Base-by-base conservation (phyloP, 192 early-diverging fungal genomes). In the Backusella westeae region DNA sequence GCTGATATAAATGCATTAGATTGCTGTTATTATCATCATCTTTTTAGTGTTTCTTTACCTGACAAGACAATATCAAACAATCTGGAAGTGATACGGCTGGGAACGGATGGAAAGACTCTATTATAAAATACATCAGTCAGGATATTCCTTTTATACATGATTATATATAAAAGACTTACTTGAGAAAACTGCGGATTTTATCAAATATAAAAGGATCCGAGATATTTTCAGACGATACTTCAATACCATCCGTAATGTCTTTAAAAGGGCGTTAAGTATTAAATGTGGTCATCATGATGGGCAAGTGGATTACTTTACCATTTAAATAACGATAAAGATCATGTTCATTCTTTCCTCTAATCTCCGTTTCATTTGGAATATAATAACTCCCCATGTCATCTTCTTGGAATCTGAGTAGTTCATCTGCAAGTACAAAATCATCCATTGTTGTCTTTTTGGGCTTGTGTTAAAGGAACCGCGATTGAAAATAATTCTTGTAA, bases 11-110 rank as follows among this genome's bases (percentile, higher is more conserved):
- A 49, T 49, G 1, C 17, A 49, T 49, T 49, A 49, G 19, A 19
- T 49, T 49, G 5, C 5, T 21, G 17, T 7, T 52, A 66, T 65
- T 3, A 7, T 67, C 15, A 32, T 3, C 32, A 32, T 32, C 17
- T 32, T 67, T 67, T 19, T 35, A 14, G 12, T 66, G 8, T 36
- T 70, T 44, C 8, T 67, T 46, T 85, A 91, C 90, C 91, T n/a
- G 93, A 85, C 2, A 94, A 77, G 19, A 96, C 78, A 72, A 91
- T 90, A 72, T 94, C 93, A 34, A 90, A 84, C 12, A 94, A 82
- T 44, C 91, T 89, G 19, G 88, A 84, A 34, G 84, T 70, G 1
- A 85, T 79, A 41, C 87, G 82, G 17, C 85, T 77, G 23, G 79
- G 74, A n/a, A 91, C 72, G 29, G 53, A 34, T 21, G 84, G 77